These are phyloP conservation scores for Choanephora cucurbitarum DNA, from an alignment of 371 early-diverging fungal species.

Conservation along the genomic window DNA sequence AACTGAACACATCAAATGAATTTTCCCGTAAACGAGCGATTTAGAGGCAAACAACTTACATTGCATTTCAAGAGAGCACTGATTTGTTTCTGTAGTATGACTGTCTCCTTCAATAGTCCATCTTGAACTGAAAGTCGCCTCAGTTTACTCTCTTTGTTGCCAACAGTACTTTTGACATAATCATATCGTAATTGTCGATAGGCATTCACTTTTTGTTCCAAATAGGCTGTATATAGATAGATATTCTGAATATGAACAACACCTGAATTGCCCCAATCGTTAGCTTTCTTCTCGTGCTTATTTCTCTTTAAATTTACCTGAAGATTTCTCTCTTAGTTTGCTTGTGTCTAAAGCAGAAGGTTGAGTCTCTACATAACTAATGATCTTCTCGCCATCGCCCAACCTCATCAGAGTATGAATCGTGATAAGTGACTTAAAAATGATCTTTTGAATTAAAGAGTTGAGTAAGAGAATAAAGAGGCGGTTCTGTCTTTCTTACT, in stretches of 20 bases:
- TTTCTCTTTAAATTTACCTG: constrained; percentile 38
- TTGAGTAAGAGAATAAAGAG: too few relatives aligned
- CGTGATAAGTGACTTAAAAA: constrained; percentile 86
- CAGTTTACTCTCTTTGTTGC: constrained; percentile 51
- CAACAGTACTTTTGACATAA: constrained; percentile 54
- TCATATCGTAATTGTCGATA: constrained; percentile 79
- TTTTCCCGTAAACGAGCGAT: not conserved
- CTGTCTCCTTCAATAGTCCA: constrained; percentile 76
- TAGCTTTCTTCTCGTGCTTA: constrained; percentile 6
- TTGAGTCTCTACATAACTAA: constrained; percentile 68
- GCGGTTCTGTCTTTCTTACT: constrained; percentile 44
- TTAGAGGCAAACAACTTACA: constrained; percentile 43
- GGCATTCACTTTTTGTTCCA: constrained; percentile 77
- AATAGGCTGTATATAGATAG: constrained; percentile 78
- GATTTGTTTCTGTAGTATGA: constrained; percentile 81
- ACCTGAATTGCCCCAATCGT: constrained; percentile 17
- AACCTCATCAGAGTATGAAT: constrained; percentile 85
- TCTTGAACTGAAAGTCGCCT: constrained; percentile 62
- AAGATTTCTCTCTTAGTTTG: constrained; percentile 63
- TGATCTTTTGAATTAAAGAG: constrained; percentile 63
- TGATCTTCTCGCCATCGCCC: constrained; percentile 71
- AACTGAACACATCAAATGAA: constrained; percentile 29
- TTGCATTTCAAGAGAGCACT: constrained; percentile 75
- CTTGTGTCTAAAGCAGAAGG: constrained; percentile 60
- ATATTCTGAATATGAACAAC: constrained; percentile 76